Evolutionary conservation across 495 filamentous ascomycete species (phyloP), one percentile per base, ranked within the genome.

Genomic region (Pseudotulostoma volvatum): DNA sequence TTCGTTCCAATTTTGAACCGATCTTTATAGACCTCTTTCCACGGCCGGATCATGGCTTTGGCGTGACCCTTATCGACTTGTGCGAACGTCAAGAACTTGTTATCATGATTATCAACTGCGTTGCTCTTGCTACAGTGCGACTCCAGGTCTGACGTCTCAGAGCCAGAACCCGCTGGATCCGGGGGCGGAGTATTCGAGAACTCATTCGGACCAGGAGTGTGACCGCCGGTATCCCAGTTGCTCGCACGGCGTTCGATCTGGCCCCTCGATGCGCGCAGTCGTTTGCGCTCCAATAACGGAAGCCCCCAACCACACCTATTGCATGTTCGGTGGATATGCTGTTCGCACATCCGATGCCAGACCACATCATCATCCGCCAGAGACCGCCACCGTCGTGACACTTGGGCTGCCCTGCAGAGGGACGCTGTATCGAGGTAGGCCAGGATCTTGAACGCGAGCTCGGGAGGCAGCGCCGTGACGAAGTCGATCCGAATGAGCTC

Each of bases 321-420:
- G 60, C 90, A 99, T 54, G 94, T 96, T 36, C 87, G 70, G 48
- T 90, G 84, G 38, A 93, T 96, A 50, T 99, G 90, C 50, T 99
- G 90, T 61, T 95, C 87, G 51, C 90, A 99, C 88, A 99, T 96
- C 39, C 77, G 79, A 47, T 95, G 88, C 90, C 90, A 99, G 1
- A 99, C 90, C 17, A 94, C 79, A 59, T 99, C 88, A 51, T 93
- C 86, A 54, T 95, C 92, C 1, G 90, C 90, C 18, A 99, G 56
- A 37, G 68, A 68, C 40, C 81, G 72, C 90, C 90, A 99, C 40
- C 76, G 69, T 39, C 74, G 75, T 53, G 84, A 94, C 28, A 99
- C 92, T 57, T 95, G 92, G 2, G 92, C 84, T 5, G 88, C 90
- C 54, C 93, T 93, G 66, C 92, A 96, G 7, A 99, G 68, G n/a